Conservation (phyloP, 2,329 filamentous ascomycete species). For the Hortaea werneckii region DNA sequence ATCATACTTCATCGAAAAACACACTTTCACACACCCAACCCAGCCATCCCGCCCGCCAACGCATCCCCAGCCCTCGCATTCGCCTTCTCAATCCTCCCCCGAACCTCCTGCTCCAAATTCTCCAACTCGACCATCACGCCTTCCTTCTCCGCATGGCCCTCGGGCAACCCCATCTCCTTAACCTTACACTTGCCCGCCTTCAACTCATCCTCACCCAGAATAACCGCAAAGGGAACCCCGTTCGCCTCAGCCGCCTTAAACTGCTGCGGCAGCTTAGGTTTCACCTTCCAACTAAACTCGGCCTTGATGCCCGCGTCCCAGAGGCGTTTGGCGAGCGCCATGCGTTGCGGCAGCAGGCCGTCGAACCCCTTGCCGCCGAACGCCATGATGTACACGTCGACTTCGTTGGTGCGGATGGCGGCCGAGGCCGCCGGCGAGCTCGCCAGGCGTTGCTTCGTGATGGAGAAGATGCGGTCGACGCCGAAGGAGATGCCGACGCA, state of each 20-base stretch:
- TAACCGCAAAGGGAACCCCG: constrained; percentile 74
- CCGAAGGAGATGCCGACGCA: constrained; percentile 89
- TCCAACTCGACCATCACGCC: constrained; percentile 62
- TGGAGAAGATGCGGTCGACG: constrained; percentile 89
- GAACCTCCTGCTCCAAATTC: constrained; percentile 55
- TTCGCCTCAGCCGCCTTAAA: constrained; percentile 81
- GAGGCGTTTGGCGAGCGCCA: constrained; percentile 63
- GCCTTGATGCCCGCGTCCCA: constrained; percentile 88
- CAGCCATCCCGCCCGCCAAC: too few species aligned
- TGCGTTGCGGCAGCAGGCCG: constrained; percentile 71
- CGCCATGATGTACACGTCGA: constrained; percentile 91
- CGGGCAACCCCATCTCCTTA: constrained; percentile 71
- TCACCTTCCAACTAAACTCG: constrained; percentile 81
- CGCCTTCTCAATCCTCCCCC: constrained; percentile 32
- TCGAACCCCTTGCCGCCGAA: constrained; percentile 80
- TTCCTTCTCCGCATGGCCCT: constrained; percentile 84
- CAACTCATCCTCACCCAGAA: constrained; percentile 84
- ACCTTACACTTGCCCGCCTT: constrained; percentile 74
- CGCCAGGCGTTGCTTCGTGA: constrained; percentile 68
- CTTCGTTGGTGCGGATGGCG: constrained; percentile 56
- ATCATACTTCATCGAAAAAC: too few species aligned
- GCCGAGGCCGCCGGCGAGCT: constrained; percentile 45
- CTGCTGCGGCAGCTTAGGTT: constrained; percentile 78
- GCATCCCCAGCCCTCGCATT: constrained; percentile 9
- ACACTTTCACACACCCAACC: too few species aligned